Evolutionary conservation across 306 rosid genomes (phyloP), one percentile per base, ranked within the genome.

Genomic region (Coriaria nepalensis): DNA sequence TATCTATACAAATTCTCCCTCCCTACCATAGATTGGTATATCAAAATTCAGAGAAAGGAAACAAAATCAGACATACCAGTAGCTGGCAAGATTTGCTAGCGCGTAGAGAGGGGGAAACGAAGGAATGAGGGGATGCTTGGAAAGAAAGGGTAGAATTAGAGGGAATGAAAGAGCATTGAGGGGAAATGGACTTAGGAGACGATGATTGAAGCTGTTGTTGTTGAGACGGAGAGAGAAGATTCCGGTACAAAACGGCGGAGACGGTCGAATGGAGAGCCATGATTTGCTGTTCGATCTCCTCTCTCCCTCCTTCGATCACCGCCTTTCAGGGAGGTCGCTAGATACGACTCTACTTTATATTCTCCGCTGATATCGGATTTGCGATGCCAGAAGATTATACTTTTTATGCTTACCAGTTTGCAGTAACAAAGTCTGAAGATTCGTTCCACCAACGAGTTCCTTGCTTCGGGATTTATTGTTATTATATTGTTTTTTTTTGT

Each of bases 201-300:
- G n/a, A n/a, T n/a, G n/a, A n/a, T n/a, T n/a, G n/a, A n/a, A n/a
- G n/a, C n/a, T n/a, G n/a, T n/a, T n/a, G 40, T 42, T 32, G 59
- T 33, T 45, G 38, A 54, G 33, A 35, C 2, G 59, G 45, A 34
- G 12, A 54, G 6, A 33, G 9, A 6, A n/a, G 32, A 54, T 41
- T 54, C 40, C 48, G 11, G 49, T 34, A 43, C 5, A 33, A 38
- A 33, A 33, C 13, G 12, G 13, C 32, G 11, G 59, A 33, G 40
- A 54, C 41, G 43, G 33, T 54, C 49, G 59, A 9, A 9, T 11
- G 38, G 12, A 54, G 59, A 20, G 59, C 59, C 59, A 54, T 54
- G 15, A 5, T 54, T 33, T 40, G 47, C 36, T 37, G 33, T 5
- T 13, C 34, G 14, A 10, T 40, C 47, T 43, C 14, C 8, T 13